Base-by-base conservation (phyloP, 169 alveolate species). In the Plasmodium malariae region DNA sequence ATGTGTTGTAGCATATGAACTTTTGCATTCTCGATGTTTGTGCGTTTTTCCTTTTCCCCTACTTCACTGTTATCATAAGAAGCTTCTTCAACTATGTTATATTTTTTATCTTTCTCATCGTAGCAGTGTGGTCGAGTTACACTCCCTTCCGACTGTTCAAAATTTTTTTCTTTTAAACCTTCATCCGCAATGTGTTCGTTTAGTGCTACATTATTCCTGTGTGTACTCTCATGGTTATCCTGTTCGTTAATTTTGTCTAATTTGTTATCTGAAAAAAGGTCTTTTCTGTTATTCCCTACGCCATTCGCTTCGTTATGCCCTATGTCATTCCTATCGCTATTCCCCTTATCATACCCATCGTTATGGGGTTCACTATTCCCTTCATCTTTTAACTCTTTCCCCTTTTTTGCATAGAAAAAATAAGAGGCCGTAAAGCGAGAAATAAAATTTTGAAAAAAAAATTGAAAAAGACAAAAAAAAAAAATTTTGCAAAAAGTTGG, bases 381-480 rank as follows among this genome's bases (percentile, higher is more conserved):
- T 71, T 11, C 85, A 21, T 6, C 17, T 34, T 28, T 6, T 19
- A 26, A 17, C 9, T 19, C 24, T 21, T 36, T 59, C 24, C 24
- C 51, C 5, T 48, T 17, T 14, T 40, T 36, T 6, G 80, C 30
- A 28, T 63, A 80, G 65, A 80, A 80, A 54, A 80, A 9, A 65
- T 12, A 32, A 7, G 70, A 26, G 24, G 48, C 21, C n/a, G n/a
- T n/a, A n/a, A 48, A 19, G 9, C 40, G 26, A 17, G 80, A 80
- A 12, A 80, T 17, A 36, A 80, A 32, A 26, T 34, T 17, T n/a
- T 80, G 78, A 1, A 36, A 49, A 49, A 40, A 19, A 65, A 80
- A 80, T 49, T 80, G 90, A 21, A 37, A 2, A 14, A 80, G 21
- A 28, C 72, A 48, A 65, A 80, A 80, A 34, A 80, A 43, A 24